These are phyloP conservation scores for Suhomyces maxii DNA, from an alignment of 1,139 yeast genomes.

Conservation along the genomic window DNA sequence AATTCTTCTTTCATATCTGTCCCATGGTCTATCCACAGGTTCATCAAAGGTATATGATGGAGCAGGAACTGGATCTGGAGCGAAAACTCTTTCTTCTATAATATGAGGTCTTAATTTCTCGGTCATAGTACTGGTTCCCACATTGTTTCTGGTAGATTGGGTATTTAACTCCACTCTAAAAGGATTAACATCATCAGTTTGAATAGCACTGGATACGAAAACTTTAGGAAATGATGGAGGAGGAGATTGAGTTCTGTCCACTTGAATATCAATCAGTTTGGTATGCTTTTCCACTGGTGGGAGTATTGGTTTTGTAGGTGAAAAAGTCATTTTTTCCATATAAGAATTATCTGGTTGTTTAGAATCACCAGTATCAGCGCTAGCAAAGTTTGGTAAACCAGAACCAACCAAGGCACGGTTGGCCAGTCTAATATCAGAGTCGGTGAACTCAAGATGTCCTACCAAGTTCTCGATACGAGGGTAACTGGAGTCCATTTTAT, in stretches of 20 bases:
- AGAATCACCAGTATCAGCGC: constrained; percentile 34
- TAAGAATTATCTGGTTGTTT: constrained; percentile 13
- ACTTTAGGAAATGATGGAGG: constrained; percentile 9
- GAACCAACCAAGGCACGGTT: constrained; percentile 64
- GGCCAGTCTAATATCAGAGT: constrained; percentile 67
- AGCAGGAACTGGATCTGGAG: constrained; percentile 1
- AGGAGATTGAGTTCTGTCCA: neutral
- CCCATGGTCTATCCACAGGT: neutral
- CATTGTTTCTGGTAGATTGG: constrained; percentile 8
- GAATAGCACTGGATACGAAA: constrained; percentile 17
- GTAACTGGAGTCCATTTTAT: constrained; percentile 50
- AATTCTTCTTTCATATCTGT: neutral
- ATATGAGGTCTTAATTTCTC: neutral
- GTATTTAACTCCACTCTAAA: constrained; percentile 10
- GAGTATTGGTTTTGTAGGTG: constrained; percentile 8
- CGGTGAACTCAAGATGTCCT: constrained; percentile 61
- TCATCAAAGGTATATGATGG: constrained; percentile 8
- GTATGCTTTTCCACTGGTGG: constrained; percentile 1
- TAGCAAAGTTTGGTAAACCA: constrained; percentile 63
- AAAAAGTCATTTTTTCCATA: constrained; percentile 15
- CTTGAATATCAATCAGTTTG: constrained; percentile 4
- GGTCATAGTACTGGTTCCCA: constrained; percentile 11
- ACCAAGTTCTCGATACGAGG: constrained; percentile 67
- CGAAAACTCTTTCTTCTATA: neutral
- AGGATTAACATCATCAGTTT: constrained; percentile 16